These are phyloP conservation scores for Vicia sativa DNA, from an alignment of 306 rosid genomes.

Conservation along the genomic window DNA sequence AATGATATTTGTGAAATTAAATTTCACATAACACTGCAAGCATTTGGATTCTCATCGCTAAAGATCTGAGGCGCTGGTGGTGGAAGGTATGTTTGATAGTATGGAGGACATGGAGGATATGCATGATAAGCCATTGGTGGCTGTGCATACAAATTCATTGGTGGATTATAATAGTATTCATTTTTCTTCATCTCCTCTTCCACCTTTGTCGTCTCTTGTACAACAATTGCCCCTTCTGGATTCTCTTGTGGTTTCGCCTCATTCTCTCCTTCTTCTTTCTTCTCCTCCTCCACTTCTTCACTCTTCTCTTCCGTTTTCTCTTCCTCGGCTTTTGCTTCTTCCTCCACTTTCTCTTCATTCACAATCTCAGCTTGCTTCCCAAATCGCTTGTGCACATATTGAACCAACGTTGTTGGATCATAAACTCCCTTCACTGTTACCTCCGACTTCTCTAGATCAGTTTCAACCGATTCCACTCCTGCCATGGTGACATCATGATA, in stretches of 20 bases:
- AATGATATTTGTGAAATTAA: not conserved
- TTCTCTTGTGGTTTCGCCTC: constrained; percentile 1
- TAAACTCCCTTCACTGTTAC: constrained; percentile 75
- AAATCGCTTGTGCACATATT: constrained; percentile 59
- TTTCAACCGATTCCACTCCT: constrained; percentile 86
- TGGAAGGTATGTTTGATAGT: constrained; percentile 35
- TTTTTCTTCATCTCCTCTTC: constrained; percentile 57
- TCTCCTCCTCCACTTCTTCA: not conserved
- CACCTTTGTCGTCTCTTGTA: constrained; percentile 48
- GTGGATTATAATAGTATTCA: constrained; percentile 52
- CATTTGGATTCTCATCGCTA: constrained; percentile 90
- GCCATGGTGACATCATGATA: too few species aligned
- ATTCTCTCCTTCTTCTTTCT: constrained; percentile 13
- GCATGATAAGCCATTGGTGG: not conserved
- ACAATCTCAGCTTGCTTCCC: constrained; percentile 73
- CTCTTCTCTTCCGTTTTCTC: constrained; percentile 34
- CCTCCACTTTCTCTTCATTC: constrained; percentile 44
- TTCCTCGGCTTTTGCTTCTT: constrained; percentile 45
- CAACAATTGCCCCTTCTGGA: not conserved
- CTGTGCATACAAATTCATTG: constrained; percentile 54
- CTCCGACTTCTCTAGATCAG: constrained; percentile 71
- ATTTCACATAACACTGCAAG: constrained; percentile 59
- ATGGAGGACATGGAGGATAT: not conserved
- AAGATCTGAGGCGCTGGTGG: constrained; percentile 61
- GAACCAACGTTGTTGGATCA: constrained; percentile 66